These are phyloP conservation scores for Nissolia schottii DNA, from an alignment of 306 rosid species.

Conservation along the genomic window DNA sequence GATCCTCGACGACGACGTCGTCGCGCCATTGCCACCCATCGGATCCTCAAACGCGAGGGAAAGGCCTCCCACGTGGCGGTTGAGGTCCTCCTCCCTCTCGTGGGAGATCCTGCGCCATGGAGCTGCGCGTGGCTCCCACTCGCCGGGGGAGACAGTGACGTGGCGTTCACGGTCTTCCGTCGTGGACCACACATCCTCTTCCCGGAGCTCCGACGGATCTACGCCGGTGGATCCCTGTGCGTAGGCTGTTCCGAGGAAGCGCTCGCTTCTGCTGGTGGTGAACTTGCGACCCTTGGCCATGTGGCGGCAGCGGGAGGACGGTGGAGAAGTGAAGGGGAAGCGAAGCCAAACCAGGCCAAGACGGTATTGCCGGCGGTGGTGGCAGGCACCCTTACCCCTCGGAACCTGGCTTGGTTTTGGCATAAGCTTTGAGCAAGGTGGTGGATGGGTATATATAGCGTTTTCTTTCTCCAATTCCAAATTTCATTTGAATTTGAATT, in stretches of 20 bases:
- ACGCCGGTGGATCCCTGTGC: slow-evolving; percentile 21
- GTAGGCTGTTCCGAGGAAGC: slow-evolving; percentile 56
- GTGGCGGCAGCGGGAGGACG: slow-evolving; percentile 21
- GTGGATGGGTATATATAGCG: slow-evolving; percentile 50
- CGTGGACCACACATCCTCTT: slow-evolving; percentile 76
- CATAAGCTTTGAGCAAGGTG: slow-evolving; percentile 24
- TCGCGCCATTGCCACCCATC: slow-evolving; percentile 13
- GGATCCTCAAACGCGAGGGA: slow-evolving; percentile 62
- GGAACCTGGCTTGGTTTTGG: slow-evolving; percentile 31
- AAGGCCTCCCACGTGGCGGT: slow-evolving; percentile 51
- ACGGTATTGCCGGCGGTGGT: background rate
- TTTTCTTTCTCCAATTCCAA: background rate
- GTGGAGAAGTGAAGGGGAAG: background rate
- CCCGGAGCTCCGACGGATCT: slow-evolving; percentile 60
- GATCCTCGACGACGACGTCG: slow-evolving; percentile 44
- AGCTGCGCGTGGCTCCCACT: slow-evolving; percentile 31
- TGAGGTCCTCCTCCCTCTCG: slow-evolving; percentile 33
- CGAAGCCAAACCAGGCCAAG: background rate
- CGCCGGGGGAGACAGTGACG: slow-evolving; percentile 1
- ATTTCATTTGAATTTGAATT: slow-evolving; percentile 90
- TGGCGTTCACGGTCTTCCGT: slow-evolving; percentile 27
- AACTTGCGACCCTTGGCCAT: slow-evolving; percentile 93
- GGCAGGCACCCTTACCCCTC: background rate
- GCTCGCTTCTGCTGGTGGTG: slow-evolving; percentile 56
- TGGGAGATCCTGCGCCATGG: slow-evolving; percentile 31